Conservation (phyloP, 2,329 filamentous ascomycete genomes). For the Colletotrichum neosansevieriae region DNA sequence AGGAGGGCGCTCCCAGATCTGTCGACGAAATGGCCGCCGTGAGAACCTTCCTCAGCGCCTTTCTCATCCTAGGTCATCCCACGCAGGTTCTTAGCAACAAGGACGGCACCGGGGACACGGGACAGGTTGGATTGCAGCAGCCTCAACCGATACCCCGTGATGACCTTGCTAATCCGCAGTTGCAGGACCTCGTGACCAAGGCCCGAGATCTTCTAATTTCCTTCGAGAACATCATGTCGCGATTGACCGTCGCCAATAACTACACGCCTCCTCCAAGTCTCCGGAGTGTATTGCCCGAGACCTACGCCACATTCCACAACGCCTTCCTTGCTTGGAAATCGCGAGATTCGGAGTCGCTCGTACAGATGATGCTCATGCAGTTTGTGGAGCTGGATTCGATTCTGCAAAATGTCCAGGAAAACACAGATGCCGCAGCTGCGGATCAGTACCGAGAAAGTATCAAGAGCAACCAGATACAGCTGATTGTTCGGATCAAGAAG, state of each 20-base stretch:
- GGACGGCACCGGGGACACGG: slow-evolving; percentile 68
- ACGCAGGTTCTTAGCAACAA: slow-evolving; percentile 82
- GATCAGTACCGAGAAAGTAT: slow-evolving; percentile 85
- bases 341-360: slow-evolving; percentile 79
- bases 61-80: slow-evolving; percentile 83
- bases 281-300: slow-evolving; percentile 72
- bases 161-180: slow-evolving; percentile 71
- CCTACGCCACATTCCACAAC: slow-evolving; percentile 80
- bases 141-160: slow-evolving; percentile 60
- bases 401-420: slow-evolving; percentile 85
- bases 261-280: slow-evolving; percentile 75
- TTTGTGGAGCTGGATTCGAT: slow-evolving; percentile 88
- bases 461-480: slow-evolving; percentile 82
- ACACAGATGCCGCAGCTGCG: slow-evolving; percentile 78
- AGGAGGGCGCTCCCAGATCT: slow-evolving; percentile 72
- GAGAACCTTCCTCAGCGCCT: slow-evolving; percentile 83
- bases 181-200: slow-evolving; percentile 80
- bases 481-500: slow-evolving; percentile 84
- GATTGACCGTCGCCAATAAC: slow-evolving; percentile 74
- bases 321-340: slow-evolving; percentile 89
- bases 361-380: slow-evolving; percentile 88
- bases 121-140: slow-evolving; percentile 63
- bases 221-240: slow-evolving; percentile 80
- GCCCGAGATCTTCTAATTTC: slow-evolving; percentile 80
- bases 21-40: slow-evolving; percentile 77